Evolutionary conservation across 768 basidiomycete genomes (phyloP), one percentile per base, ranked within the genome.

Genomic region (Suillus clintonianus): DNA sequence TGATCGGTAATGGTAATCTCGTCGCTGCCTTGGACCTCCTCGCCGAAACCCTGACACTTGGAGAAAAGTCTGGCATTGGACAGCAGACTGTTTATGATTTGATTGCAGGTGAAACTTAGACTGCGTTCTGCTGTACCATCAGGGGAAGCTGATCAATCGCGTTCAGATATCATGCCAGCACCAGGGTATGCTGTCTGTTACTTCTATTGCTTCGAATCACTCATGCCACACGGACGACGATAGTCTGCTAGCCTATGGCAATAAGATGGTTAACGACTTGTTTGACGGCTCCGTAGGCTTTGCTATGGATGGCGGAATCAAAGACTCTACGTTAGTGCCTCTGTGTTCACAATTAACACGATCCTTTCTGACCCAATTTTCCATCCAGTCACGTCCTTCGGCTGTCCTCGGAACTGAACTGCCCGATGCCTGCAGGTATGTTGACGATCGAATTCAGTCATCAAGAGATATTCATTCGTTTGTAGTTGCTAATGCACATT

Each of bases 301-400:
- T 73, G 79, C 88, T 14, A 85, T 95, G 56, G 88, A 92, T 53
- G 91, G 91, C n/a, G 95, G 93, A 19, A 87, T 97, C 70, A 94
- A 94, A 70, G 94, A 95, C 70, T 89, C 92, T 0, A 76, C 84
- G 83, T 88, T 51, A 37, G 83, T 79, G 36, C 17, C 30, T 24
- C 24, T 24, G 8, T 61, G 7, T 19, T 42, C 8, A 34, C 24
- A 5, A 13, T n/a, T 15, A 7, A 64, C 39, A 22, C 7, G 32
- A 22, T 60, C 10, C 10, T 58, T 59, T 41, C 36, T 65, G 45
- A 66, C 47, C 48, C 62, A 34, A 72, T 27, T 24, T 62, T 62
- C 11, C 36, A 61, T 32, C 22, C 64, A 86, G 86, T 32, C 89
- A 90, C 72, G 87, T 95, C 60, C 88, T 90, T 61, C 83, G 82